These are phyloP conservation scores for Venturiaceae sp. DNA, from an alignment of 2,329 filamentous ascomycete genomes.

Conservation along the genomic window DNA sequence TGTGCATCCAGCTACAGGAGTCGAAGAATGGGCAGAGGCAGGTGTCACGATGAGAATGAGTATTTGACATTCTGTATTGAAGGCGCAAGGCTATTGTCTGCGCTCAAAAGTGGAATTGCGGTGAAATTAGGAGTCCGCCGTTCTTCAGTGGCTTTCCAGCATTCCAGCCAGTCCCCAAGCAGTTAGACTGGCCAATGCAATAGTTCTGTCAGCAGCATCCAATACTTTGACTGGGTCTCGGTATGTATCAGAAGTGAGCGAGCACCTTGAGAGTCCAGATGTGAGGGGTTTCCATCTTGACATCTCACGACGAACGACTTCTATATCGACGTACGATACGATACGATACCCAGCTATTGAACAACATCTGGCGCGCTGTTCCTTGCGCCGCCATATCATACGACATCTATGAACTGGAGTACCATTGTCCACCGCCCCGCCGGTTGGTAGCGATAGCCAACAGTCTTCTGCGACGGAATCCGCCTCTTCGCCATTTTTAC, in stretches of 20 bases:
- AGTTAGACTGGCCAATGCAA: background rate
- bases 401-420: background rate
- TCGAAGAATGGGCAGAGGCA: no score
- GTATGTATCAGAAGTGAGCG: background rate
- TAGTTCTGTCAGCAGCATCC: background rate
- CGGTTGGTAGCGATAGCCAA: background rate
- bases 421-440: background rate
- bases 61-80: background rate
- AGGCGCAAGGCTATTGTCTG: background rate
- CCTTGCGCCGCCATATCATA: background rate
- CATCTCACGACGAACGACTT: background rate
- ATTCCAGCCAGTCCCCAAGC: background rate
- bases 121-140: background rate
- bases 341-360: background rate
- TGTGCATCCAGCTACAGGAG: no score
- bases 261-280: background rate
- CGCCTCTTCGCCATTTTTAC: background rate
- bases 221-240: background rate
- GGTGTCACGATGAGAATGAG: background rate
- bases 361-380: background rate
- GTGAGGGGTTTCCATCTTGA: background rate
- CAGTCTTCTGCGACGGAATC: background rate
- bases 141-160: no score
- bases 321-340: background rate
- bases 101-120: background rate